Evolutionary conservation across 495 filamentous ascomycete species (phyloP), one percentile per base, ranked within the genome.

Genomic region (Aspergillus asperescens): DNA sequence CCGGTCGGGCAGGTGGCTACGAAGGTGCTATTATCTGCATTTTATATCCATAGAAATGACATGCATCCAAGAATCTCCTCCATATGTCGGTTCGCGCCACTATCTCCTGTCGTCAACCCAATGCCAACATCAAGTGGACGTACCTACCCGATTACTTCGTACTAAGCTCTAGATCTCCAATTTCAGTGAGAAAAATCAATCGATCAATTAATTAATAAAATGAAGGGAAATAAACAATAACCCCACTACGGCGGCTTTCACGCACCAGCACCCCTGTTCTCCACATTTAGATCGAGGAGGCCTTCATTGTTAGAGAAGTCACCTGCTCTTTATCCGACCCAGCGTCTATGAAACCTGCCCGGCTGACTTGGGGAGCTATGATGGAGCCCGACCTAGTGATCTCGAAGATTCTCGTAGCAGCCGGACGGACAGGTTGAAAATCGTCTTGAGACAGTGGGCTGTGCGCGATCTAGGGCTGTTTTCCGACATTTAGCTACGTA

Each of bases 311-410:
- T 35, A 22, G 28, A 2, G 7, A 19, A 22, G 46, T 49, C 46
- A 49, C 46, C 31, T 49, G 46, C 34, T 48, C 45, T 48, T 48
- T 48, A 31, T 48, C 29, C 45, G 19, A 18, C 31, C 5, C 23
- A 13, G 23, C 32, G 19, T 20, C 22, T 4, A 25, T 49, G 31
- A 37, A 49, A 38, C 32, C 23, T 39, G 32, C 34, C 29, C 46
- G 46, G 46, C 46, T 49, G 46, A 49, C 46, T 39, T 9, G 38
- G 38, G 3, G 7, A 23, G 5, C 38, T 12, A 22, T 41, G 38
- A 23, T 18, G 38, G 32, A 37, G 37, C 3, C 39, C 0, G n/a
- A 18, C 19, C 44, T 16, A 47, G 28, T 47, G 44, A 47, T 29
- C 29, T 7, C 4, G 19, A 35, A 29, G 44, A 24, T 24, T 34